phyloP scores from a whole-genome alignment of 139 green algal genomes.

The Spirogloea muscicola region DNA sequence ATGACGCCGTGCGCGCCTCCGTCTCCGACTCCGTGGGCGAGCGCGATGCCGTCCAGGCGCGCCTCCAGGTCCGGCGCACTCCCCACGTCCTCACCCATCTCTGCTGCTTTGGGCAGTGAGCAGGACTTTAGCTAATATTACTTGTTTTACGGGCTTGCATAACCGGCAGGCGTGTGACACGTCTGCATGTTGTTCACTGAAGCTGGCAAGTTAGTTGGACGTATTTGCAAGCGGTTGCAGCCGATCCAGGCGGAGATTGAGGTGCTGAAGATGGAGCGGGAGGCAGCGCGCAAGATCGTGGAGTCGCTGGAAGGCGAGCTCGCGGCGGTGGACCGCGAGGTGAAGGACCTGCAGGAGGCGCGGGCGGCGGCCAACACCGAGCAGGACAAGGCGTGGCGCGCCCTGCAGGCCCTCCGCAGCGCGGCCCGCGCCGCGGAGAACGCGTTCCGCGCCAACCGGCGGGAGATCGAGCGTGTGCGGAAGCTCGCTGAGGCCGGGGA shows the following conservation, averaged over 20 bases:
- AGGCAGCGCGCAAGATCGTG: constrained; percentile 33
- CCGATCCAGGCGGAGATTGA: constrained; percentile 28
- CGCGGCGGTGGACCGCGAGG: constrained; percentile 18
- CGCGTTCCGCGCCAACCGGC: too few species aligned
- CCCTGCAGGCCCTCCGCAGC: constrained; percentile 18
- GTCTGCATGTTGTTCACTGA: too few species aligned
- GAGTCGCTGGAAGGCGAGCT: constrained; percentile 30
- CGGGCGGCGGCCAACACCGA: background rate
- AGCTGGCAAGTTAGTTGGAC: too few species aligned
- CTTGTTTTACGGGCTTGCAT: too few species aligned
- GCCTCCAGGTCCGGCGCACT: constrained; percentile 17
- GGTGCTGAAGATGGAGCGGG: constrained; percentile 36
- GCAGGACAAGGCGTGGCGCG: constrained; percentile 25
- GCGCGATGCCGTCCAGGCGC: constrained; percentile 30
- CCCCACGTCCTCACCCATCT: too few species aligned
- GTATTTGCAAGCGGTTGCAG: too few species aligned
- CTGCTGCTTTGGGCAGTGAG: too few species aligned
- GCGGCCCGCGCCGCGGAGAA: too few species aligned
- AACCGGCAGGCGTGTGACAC: too few species aligned
- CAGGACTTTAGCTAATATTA: too few species aligned
- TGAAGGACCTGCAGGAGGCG: constrained; percentile 22
- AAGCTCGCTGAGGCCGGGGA: too few species aligned
- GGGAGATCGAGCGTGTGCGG: too few species aligned
- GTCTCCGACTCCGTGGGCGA: constrained; percentile 12
- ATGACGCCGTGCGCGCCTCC: constrained; percentile 8